Base-by-base conservation (phyloP, 495 filamentous ascomycete genomes). In the Hypoxylon perforatum region DNA sequence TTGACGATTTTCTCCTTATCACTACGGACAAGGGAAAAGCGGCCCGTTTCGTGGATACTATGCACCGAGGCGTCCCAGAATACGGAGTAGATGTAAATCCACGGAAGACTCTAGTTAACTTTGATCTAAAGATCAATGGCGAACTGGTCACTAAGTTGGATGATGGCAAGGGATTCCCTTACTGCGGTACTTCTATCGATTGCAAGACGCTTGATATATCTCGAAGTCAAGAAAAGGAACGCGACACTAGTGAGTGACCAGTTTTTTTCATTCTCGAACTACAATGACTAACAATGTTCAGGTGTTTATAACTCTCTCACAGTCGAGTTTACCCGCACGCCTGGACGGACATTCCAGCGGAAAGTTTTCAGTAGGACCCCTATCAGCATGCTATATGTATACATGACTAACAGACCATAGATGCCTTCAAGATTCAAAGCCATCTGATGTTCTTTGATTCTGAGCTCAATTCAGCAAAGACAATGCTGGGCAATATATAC, bases 1-100 rank as follows among this genome's bases (percentile, higher is more conserved):
- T 96, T 39, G 95, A 99, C 52, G 95, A 99, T 67, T 98, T 98
- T 66, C 77, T 97, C 15, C 85, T 98, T 44, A 88, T 99, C 67
- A 97, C 92, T 1, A 86, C 87, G 0, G 80, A 91, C 51, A 76
- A 70, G 38, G 62, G 73, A 0, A 84, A 92, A 69, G 94, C 92
- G 0, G 79, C 77, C 51, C 77, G 79, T 12, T 97, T 99, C 69
- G 75, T 97, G 21, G 76, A 86, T 45, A 81, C 87, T 35, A 96
- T 98, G 93, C 86, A 95, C 65, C 68, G 78, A 1, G 95, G 94
- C 3, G 74, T 93, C 23, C 87, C 88, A 1, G 82, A 86, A 35
- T 97, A 94, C 69, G 95, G 95, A 18, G 87, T 97, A 23, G 75
- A 77, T 1, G 90, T 98, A 30, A 94, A 91, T 67, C 77, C 86